Evolutionary conservation across 495 filamentous ascomycete genomes (phyloP).

Genomic region (Talaromyces trachyspermus): DNA sequence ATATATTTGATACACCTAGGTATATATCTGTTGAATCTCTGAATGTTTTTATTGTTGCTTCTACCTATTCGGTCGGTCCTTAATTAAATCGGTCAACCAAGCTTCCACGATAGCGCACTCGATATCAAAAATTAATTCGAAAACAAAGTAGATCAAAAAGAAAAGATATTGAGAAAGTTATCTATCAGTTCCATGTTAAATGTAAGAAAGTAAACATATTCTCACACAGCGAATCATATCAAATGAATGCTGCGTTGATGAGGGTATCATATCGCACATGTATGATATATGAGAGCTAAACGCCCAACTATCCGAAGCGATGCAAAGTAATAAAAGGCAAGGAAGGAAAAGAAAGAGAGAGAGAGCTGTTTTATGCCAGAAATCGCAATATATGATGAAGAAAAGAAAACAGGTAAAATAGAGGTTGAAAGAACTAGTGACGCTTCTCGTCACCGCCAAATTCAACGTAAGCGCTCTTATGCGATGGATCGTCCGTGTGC

Average conservation of each 20-base stretch:
- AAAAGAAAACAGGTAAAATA: not conserved
- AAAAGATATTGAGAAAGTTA: not conserved
- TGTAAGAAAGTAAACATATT: not conserved
- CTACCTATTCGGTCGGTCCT: not conserved
- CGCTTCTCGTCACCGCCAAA: conserved; percentile 32
- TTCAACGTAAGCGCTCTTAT: conserved; percentile 34
- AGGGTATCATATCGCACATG: not conserved
- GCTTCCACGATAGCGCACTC: too few species aligned
- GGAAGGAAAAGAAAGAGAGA: conserved; percentile 4
- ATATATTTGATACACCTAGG: not conserved
- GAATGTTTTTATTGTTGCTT: not conserved
- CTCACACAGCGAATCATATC: conserved; percentile 5
- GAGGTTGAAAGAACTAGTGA: not conserved
- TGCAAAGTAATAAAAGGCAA: conserved; percentile 2
- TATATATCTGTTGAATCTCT: too few species aligned
- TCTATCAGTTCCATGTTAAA: not conserved
- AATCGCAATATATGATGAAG: not conserved
- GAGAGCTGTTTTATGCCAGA: not conserved
- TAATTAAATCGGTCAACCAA: not conserved
- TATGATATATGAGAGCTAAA: conserved; percentile 2
- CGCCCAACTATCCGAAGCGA: not conserved
- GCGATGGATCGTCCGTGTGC: not conserved
- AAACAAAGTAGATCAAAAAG: too few species aligned
- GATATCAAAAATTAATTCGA: too few species aligned
- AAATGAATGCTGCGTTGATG: conserved; percentile 3